A percentile compares a stretch with the other conserved stretches of the same genome.
phyloP scores from a whole-genome alignment of 208 protist genomes.

The Leishmania lainsoni region DNA sequence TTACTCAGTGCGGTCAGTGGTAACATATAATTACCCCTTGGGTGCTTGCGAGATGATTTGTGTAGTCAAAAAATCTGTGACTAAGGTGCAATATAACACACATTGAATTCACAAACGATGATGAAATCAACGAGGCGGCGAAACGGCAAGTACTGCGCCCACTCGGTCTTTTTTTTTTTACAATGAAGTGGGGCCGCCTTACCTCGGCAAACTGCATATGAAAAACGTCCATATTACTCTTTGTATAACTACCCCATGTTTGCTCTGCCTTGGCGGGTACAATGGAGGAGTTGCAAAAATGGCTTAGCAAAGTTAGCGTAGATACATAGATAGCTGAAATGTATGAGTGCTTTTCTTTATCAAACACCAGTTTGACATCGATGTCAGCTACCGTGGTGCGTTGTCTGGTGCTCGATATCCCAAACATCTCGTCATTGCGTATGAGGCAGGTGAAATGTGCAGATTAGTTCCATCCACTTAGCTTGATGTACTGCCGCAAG shows the following conservation, averaged over 20 bases:
- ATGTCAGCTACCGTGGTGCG: neutral
- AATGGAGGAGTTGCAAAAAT: conserved; percentile 6
- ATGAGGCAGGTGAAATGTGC: conserved; percentile 8
- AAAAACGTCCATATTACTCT: neutral
- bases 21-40: neutral
- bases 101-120: conserved; percentile 13
- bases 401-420: conserved; percentile 23
- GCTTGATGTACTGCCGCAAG: conserved; percentile 23
- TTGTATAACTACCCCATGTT: neutral
- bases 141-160: neutral
- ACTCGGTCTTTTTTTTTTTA: neutral
- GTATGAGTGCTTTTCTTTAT: neutral
- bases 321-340: conserved; percentile 17
- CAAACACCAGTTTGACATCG: neutral
- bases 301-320: conserved; percentile 1
- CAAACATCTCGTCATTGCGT: neutral
- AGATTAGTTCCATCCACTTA: conserved; percentile 8
- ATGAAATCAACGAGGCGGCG: conserved; percentile 2
- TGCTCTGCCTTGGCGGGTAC: conserved; percentile 9
- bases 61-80: neutral
- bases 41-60: conserved; percentile 7
- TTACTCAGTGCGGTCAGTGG: conserved; percentile 1
- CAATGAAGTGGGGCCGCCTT: neutral
- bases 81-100: neutral
- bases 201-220: conserved; percentile 11